Conservation (phyloP, 2,329 filamentous ascomycete genomes). For the Chlorencoelia australis region DNA sequence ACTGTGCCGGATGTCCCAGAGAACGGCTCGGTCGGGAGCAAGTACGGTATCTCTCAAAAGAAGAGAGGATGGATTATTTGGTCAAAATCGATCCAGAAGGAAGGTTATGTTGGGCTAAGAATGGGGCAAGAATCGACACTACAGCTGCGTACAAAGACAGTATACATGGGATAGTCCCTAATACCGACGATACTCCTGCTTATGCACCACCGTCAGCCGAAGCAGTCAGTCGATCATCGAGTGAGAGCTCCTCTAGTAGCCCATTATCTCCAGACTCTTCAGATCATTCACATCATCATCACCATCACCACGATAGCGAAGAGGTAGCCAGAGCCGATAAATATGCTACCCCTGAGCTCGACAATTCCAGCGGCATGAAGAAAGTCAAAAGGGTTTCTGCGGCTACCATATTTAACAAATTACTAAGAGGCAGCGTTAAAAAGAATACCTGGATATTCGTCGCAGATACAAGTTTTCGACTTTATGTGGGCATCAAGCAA, state of each 20-base stretch:
- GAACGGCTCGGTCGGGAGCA: slow-evolving; percentile 67
- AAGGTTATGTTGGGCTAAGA: slow-evolving; percentile 78
- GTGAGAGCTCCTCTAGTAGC: background rate
- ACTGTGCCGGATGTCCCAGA: slow-evolving; percentile 62
- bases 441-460: slow-evolving; percentile 95
- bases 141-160: slow-evolving; percentile 69
- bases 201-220: slow-evolving; percentile 29
- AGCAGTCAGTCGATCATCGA: slow-evolving; percentile 11
- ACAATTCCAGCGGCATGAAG: slow-evolving; percentile 48
- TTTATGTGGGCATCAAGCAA: slow-evolving; percentile 87
- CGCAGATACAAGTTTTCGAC: slow-evolving; percentile 70
- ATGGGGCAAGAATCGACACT: slow-evolving; percentile 67
- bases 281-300: slow-evolving; percentile 10
- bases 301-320: slow-evolving; percentile 20
- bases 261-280: slow-evolving; percentile 1
- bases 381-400: slow-evolving; percentile 60
- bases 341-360: slow-evolving; percentile 54
- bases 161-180: slow-evolving; percentile 59
- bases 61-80: slow-evolving; percentile 73
- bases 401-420: slow-evolving; percentile 65
- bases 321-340: slow-evolving; percentile 50
- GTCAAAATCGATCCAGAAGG: slow-evolving; percentile 67
- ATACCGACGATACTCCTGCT: slow-evolving; percentile 47
- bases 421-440: slow-evolving; percentile 68
- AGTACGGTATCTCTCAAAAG: slow-evolving; percentile 72